Percentiles rank a stretch among this genome's conserved stretches.
These are phyloP conservation scores for Kodamaea lidongshanica DNA, from an alignment of 805 yeast species.

Conservation along the genomic window DNA sequence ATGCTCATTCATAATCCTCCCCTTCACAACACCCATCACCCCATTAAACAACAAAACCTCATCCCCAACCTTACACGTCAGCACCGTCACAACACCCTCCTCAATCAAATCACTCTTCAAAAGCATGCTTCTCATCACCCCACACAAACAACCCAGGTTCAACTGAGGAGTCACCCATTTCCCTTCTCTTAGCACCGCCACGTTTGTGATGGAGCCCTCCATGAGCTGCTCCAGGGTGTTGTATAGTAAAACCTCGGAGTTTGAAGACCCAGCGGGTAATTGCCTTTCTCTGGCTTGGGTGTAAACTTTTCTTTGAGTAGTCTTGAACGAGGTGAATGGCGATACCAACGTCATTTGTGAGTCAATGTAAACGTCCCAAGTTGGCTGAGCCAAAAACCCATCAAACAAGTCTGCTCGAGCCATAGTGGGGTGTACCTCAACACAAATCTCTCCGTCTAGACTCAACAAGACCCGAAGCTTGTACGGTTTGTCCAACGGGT, in stretches of 20 bases:
- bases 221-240: constrained; percentile 54
- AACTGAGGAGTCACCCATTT: constrained; percentile 80
- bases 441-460: constrained; percentile 22
- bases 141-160: constrained; percentile 76
- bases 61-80: constrained; percentile 57
- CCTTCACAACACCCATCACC: constrained; percentile 70
- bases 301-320: constrained; percentile 66
- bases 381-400: constrained; percentile 16
- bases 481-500: constrained; percentile 20
- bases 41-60: constrained; percentile 74
- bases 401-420: constrained; percentile 22
- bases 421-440: constrained; percentile 29
- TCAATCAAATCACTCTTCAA: constrained; percentile 45
- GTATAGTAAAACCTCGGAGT: constrained; percentile 63
- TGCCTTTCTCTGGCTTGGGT: constrained; percentile 51
- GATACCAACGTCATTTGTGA: constrained; percentile 46
- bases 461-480: constrained; percentile 29
- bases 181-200: constrained; percentile 54
- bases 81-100: constrained; percentile 45
- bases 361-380: constrained; percentile 64
- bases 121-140: constrained; percentile 67
- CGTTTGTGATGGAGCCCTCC: constrained; percentile 80
- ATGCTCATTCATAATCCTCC: constrained; percentile 32
- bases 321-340: constrained; percentile 82
- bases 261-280: constrained; percentile 33